Base-by-base conservation (phyloP, 352 stramenopile genomes). In the Phytopythium helicoides region DNA sequence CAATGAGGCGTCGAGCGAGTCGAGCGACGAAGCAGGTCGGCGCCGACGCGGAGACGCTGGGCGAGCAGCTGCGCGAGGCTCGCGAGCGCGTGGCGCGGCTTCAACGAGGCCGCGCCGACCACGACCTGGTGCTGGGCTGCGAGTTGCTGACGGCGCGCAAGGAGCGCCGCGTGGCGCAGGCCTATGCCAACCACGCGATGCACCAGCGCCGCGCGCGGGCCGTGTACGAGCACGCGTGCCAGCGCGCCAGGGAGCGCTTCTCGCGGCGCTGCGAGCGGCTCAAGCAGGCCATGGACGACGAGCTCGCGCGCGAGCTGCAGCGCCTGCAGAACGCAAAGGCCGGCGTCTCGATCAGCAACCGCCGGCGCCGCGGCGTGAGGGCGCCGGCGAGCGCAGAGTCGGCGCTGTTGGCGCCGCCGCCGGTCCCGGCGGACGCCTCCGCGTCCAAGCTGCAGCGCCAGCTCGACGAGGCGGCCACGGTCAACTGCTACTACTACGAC, bases 311-410 rank as follows among this genome's bases (percentile, higher is more conserved):
- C n/a, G 78, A 89, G 55, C 72, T 89, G 36, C 54, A 58, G 40
- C 63, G 76, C 9, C 62, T 89, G 4, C 58, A 76, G 54, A 81
- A 68, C 25, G 67, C 78, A 23, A 77, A 81, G 41, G 75, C 86
- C 31, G 78, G 73, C 18, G 78, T 89, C 23, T 83, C 75, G 14
- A 75, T 89, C 23, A 87, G 77, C 56, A 81, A 78, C 64, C 68
- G 78, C 21, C 71, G 78, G 8, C 73, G 78, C 6, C 60, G 66
- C 37, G 59, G 58, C 4, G 56, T 66, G 25, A 44, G 9, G 54
- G 57, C 12, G 52, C 56, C 31, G 11, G 38, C n/a, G 16, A 11
- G 49, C 21, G 60, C 41, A 44, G 70, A 51, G 62, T 37, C 21
- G 19, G 61, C 9, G 37, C 40, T 26, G 69, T 49, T 28, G 49